Evolutionary conservation across 2,329 filamentous ascomycete species (phyloP).

Genomic region (Calonectria hongkongensis): DNA sequence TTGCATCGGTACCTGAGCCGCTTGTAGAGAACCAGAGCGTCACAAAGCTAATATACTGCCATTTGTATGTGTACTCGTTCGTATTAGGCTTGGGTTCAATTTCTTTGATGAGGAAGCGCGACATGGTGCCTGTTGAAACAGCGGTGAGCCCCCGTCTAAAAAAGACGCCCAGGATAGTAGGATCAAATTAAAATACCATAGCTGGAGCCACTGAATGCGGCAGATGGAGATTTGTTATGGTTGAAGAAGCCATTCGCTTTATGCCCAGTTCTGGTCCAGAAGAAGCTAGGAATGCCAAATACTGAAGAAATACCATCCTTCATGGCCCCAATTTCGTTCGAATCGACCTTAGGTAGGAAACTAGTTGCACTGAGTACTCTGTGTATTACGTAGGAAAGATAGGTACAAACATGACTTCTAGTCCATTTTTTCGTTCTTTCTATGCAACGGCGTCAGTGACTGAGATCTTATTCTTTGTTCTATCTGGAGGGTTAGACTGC

Average conservation of each 20-base stretch:
- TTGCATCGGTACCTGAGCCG: not conserved
- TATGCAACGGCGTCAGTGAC: not conserved
- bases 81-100: not conserved
- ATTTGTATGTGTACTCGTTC: not conserved
- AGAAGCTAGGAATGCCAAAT: not conserved
- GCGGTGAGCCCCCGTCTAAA: not conserved
- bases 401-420: constrained; percentile 4
- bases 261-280: not conserved
- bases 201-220: not conserved
- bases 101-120: constrained; percentile 8
- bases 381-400: too few species aligned
- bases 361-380: not conserved
- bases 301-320: not conserved
- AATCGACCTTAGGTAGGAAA: not conserved
- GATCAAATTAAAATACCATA: not conserved
- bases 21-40: not conserved
- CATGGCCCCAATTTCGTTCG: not conserved
- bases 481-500: too few species aligned
- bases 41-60: constrained; percentile 15
- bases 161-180: too few species aligned
- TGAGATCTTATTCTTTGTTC: too few species aligned
- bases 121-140: not conserved
- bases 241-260: constrained; percentile 10
- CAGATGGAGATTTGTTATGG: not conserved
- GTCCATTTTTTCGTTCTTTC: not conserved